Base-by-base conservation (phyloP, 1,284 basidiomycete genomes). In the Stereum hirsutum region DNA sequence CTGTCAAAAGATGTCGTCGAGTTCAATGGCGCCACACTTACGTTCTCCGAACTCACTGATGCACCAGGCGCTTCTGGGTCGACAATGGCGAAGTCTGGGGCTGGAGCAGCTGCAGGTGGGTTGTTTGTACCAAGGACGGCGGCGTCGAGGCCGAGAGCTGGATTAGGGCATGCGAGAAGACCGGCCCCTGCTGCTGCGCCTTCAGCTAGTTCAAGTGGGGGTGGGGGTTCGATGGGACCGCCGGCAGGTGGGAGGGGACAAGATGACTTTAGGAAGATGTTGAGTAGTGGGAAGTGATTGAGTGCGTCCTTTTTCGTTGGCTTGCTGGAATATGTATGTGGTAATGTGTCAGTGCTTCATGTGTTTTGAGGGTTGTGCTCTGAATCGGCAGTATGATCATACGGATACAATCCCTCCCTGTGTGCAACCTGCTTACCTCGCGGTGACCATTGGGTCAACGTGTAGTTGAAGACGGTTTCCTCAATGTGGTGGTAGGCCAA, bases 191-290 rank as follows among this genome's bases (percentile, higher is more conserved):
- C 53, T 12, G 50, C 57, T 39, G 49, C 52, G 19, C 36, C 49
- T 11, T 32, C 50, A 21, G 41, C 57, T 6, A 49, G 54, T n/a
- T 39, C 52, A n/a, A 27, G 49, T 19, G 49, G 49, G 10, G 39
- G 47, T 8, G 45, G 51, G 31, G 44, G 48, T 14, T 47, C 48
- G 15, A 34, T 46, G 4, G 42, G 24, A 34, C 38, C 30, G 28
- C 46, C 34, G 6, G 36, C 44, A 25, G 31, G 39, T 31, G 28
- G 41, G 44, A 73, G 79, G 58, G 77, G 75, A 2, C 86, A 89
- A 58, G 80, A 89, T 52, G 85, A 89, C 55, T 90, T 90, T 55
- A 69, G 86, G 47, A 87, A 79, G 57, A 83, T 89, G 81, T 57
- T 89, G 43, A 46, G 52, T n/a, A 56, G 62, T 30, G 53, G 55